phyloP scores from a whole-genome alignment of 306 rosid genomes.

The Dryas octopetala region DNA sequence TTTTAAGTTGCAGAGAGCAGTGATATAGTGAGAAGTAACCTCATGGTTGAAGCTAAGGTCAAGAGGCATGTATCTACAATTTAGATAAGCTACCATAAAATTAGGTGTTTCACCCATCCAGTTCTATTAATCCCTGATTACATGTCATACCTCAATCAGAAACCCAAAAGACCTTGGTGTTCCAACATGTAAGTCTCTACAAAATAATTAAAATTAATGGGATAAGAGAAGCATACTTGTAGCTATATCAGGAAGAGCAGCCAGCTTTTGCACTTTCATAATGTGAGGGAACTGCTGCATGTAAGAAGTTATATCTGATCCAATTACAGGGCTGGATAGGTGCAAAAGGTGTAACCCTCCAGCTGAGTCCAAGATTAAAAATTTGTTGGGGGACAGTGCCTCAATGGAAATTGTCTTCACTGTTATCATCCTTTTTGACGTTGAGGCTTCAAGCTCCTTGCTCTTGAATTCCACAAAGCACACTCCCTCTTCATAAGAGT shows the following conservation, averaged over 20 bases:
- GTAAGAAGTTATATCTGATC: slow-evolving; percentile 49
- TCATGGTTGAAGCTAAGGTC: slow-evolving; percentile 10
- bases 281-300: slow-evolving; percentile 55
- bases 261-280: slow-evolving; percentile 63
- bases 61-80: slow-evolving; percentile 16
- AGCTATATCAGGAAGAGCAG: slow-evolving; percentile 64
- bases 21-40: slow-evolving; percentile 2
- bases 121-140: not conserved
- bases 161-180: slow-evolving; percentile 7
- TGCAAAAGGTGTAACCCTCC: slow-evolving; percentile 71
- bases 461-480: slow-evolving; percentile 63
- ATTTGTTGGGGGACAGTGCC: slow-evolving; percentile 61
- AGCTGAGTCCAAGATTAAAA: slow-evolving; percentile 67
- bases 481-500: slow-evolving; percentile 49
- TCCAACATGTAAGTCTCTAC: slow-evolving; percentile 20
- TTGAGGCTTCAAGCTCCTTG: slow-evolving; percentile 41
- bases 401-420: slow-evolving; percentile 70
- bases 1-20: slow-evolving; percentile 23
- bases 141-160: not conserved
- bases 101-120: slow-evolving; percentile 1
- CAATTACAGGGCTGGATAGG: slow-evolving; percentile 50
- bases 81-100: not conserved
- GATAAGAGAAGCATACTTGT: slow-evolving; percentile 46
- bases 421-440: slow-evolving; percentile 36
- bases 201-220: slow-evolving; percentile 6